phyloP scores from a whole-genome alignment of 1,139 yeast genomes.

The Protomyces pachydermus region DNA sequence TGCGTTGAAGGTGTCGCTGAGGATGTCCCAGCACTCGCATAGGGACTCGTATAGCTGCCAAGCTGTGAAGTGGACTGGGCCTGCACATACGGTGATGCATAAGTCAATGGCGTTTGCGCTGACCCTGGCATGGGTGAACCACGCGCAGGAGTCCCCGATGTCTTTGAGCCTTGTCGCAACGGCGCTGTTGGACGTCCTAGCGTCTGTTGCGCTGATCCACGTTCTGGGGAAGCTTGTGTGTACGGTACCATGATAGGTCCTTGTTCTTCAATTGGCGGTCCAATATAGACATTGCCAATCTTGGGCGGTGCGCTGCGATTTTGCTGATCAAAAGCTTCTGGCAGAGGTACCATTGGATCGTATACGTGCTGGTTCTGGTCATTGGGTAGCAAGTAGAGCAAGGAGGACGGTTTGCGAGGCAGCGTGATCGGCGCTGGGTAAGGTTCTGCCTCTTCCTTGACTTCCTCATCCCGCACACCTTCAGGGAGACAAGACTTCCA shows the following conservation, averaged over 20 bases:
- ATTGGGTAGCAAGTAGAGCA: conserved; percentile 67
- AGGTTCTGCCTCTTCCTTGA: conserved; percentile 66
- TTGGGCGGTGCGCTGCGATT: conserved; percentile 85
- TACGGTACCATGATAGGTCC: neutral
- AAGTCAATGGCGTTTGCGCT: neutral
- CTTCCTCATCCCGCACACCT: conserved; percentile 71
- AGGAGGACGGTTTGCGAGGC: conserved; percentile 74
- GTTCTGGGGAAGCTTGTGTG: neutral
- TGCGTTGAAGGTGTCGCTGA: neutral
- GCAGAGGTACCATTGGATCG: conserved; percentile 52
- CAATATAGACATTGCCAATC: conserved; percentile 55
- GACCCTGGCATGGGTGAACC: neutral
- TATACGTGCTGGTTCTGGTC: conserved; percentile 49
- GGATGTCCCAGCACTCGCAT: neutral
- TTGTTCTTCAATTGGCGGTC: neutral
- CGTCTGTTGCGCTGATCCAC: neutral
- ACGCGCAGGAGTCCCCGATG: neutral
- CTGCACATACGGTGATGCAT: neutral
- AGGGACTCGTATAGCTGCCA: neutral
- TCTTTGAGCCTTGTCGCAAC: neutral
- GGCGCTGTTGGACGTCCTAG: neutral
- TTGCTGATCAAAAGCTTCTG: conserved; percentile 79
- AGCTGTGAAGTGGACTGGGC: neutral
- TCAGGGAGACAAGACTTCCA: conserved; percentile 99
- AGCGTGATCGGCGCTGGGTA: conserved; percentile 49